Evolutionary conservation across 176 grass and related monocot genomes (phyloP), one percentile per base, ranked within the genome.

Genomic region (Zea luxurians): DNA sequence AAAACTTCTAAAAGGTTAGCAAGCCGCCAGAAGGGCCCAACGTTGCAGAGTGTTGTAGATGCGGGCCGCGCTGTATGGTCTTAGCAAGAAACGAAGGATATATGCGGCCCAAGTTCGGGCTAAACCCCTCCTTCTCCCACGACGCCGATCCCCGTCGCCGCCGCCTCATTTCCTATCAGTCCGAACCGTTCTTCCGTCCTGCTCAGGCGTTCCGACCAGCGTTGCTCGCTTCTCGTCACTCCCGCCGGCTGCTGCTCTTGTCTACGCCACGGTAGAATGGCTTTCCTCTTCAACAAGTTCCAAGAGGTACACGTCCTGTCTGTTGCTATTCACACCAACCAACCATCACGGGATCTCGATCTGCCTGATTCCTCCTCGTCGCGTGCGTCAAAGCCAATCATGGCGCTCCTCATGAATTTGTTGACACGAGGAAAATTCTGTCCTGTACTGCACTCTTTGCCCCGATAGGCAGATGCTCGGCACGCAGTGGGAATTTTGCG

Each of bases 281-380:
- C 86, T 46, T 91, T 78, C 78, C 89, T 89, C 68, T 89, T 91
- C 83, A 83, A 78, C 73, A 95, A 80, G 74, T 91, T 95, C 74
- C 89, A 83, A 41, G 78, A 91, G 89, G 89, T 85, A 64, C 12
- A n/a, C 69, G 21, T 16, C 20, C 46, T 48, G 66, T 27, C 1
- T 69, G 20, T 70, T 13, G 13, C 67, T 37, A 53, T 10, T 59
- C 73, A 60, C 75, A 35, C 50, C 66, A 17, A 45, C 21, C 63
- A 17, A 11, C 77, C 57, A 40, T 71, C 48, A 15, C 16, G 7
- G 70, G 64, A 83, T 84, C 84, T 62, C 74, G 88, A 67, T 79
- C 79, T 78, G 45, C 54, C 4, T 36, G 42, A 37, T 62, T 54
- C 60, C 44, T 43, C 61, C 68, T 7, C 9, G 45, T 49, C 17